A percentile compares a stretch with the other conserved stretches of the same genome.
Evolutionary conservation across 148 eudicot genomes (phyloP).

Genomic region (Arbutus unedo): DNA sequence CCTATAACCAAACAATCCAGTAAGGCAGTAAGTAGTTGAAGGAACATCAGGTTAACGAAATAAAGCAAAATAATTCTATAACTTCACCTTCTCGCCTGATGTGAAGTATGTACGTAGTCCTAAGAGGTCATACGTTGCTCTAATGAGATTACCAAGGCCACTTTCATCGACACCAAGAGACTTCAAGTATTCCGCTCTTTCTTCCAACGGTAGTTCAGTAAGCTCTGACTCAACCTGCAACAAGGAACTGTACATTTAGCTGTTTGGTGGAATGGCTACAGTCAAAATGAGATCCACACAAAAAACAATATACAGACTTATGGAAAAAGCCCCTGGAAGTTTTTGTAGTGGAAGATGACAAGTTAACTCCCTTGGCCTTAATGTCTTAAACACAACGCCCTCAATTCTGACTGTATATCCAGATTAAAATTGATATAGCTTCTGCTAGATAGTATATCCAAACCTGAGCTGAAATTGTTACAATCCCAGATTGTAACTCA

Average conservation of each 20-base stretch:
- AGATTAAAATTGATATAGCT: slow-evolving; percentile 5
- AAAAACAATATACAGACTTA: background rate
- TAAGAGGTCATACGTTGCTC: slow-evolving; percentile 79
- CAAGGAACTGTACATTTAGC: slow-evolving; percentile 17
- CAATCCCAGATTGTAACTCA: slow-evolving; percentile 76
- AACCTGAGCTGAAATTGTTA: slow-evolving; percentile 96
- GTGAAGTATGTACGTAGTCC: slow-evolving; percentile 96
- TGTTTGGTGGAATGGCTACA: background rate
- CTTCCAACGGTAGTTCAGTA: slow-evolving; percentile 84
- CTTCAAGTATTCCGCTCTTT: slow-evolving; percentile 74
- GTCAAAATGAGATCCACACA: background rate
- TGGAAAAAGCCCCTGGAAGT: background rate
- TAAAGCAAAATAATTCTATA: slow-evolving; percentile 2
- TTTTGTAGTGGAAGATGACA: background rate
- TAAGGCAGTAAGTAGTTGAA: slow-evolving; percentile 7
- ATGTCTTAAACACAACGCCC: slow-evolving; percentile 5
- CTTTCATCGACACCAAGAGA: slow-evolving; percentile 93
- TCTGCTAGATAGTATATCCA: slow-evolving; percentile 6
- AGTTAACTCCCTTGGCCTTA: background rate
- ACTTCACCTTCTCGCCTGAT: slow-evolving; percentile 89
- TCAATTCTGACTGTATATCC: background rate
- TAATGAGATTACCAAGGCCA: slow-evolving; percentile 95
- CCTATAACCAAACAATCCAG: slow-evolving; percentile 38
- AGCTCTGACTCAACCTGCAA: slow-evolving; percentile 96
- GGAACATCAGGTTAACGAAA: background rate